Percentiles rank a stretch among this genome's conserved stretches.
These are phyloP conservation scores for Hirschioporus abietinus DNA, from an alignment of 768 basidiomycete genomes.

Conservation along the genomic window DNA sequence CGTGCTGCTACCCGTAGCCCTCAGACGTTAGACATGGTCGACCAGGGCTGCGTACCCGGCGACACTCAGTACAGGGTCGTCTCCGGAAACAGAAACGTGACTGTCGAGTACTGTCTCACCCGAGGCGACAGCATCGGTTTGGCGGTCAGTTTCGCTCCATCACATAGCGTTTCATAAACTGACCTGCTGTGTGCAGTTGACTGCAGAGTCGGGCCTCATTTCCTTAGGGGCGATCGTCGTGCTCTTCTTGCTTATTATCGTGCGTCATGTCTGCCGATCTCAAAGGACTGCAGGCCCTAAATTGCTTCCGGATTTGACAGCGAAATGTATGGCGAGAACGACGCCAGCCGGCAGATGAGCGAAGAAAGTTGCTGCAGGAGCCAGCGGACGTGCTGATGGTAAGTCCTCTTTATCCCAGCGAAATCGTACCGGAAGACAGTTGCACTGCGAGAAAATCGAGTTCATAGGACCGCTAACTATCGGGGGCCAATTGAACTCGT, in stretches of 20 bases:
- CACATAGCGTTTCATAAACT: conserved; percentile 2
- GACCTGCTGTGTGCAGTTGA: conserved; percentile 21
- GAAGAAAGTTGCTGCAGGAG: conserved; percentile 26
- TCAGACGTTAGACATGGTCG: neutral
- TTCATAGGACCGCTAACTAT: too few relatives aligned
- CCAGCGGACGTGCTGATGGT: conserved; percentile 41
- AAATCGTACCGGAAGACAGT: too few relatives aligned
- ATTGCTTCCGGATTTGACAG: conserved; percentile 10
- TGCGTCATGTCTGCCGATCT: conserved; percentile 14
- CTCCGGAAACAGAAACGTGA: neutral
- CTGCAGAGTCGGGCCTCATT: conserved; percentile 30
- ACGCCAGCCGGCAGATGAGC: conserved; percentile 14
- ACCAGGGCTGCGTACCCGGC: neutral
- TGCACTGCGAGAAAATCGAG: too few relatives aligned
- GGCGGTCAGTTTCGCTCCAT: conserved; percentile 19
- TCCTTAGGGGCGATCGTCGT: conserved; percentile 29
- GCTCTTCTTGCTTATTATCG: conserved; percentile 27
- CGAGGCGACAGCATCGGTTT: conserved; percentile 32
- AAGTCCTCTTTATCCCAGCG: neutral
- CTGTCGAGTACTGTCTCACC: conserved; percentile 21
- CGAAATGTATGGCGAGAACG: conserved; percentile 25
- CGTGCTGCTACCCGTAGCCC: neutral
- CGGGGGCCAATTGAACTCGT: too few relatives aligned
- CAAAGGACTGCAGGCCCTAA: conserved; percentile 3
- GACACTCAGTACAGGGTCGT: neutral